These are phyloP conservation scores for Boletus reticulatus DNA, from an alignment of 768 basidiomycete genomes.

Conservation along the genomic window DNA sequence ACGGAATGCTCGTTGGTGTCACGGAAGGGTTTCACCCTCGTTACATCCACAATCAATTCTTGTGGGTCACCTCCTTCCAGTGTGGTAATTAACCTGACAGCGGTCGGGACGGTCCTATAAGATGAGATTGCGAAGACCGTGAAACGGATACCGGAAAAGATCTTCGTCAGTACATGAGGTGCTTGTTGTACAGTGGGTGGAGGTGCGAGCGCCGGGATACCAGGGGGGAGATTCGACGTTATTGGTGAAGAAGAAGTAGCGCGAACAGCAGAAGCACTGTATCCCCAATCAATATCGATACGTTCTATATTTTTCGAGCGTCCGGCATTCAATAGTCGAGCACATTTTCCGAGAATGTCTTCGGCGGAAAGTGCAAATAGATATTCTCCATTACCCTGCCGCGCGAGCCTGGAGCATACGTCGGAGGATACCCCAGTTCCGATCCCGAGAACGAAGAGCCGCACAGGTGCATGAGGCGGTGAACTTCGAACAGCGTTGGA, in stretches of 20 bases:
- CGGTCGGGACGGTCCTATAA: conserved; percentile 19
- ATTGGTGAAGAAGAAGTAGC: conserved; percentile 10
- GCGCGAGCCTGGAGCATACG: conserved; percentile 53
- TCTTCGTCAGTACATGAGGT: conserved; percentile 27
- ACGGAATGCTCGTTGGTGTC: conserved; percentile 7
- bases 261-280: neutral
- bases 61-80: conserved; percentile 23
- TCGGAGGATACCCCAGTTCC: conserved; percentile 48
- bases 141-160: conserved; percentile 36
- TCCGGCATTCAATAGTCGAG: conserved; percentile 50
- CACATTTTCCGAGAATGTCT: conserved; percentile 47
- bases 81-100: conserved; percentile 28
- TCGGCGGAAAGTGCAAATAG: conserved; percentile 47
- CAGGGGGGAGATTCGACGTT: conserved; percentile 13
- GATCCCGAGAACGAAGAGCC: conserved; percentile 60
- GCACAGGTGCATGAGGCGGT: conserved; percentile 33
- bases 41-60: conserved; percentile 21
- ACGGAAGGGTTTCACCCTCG: conserved; percentile 25
- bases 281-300: conserved; percentile 50
- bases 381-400: conserved; percentile 49
- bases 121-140: conserved; percentile 34
- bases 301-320: conserved; percentile 44
- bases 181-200: conserved; percentile 34
- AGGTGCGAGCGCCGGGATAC: conserved; percentile 30
- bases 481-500: conserved; percentile 34